phyloP scores from a whole-genome alignment of 2,329 filamentous ascomycete genomes.

The Aschersonia sp. region DNA sequence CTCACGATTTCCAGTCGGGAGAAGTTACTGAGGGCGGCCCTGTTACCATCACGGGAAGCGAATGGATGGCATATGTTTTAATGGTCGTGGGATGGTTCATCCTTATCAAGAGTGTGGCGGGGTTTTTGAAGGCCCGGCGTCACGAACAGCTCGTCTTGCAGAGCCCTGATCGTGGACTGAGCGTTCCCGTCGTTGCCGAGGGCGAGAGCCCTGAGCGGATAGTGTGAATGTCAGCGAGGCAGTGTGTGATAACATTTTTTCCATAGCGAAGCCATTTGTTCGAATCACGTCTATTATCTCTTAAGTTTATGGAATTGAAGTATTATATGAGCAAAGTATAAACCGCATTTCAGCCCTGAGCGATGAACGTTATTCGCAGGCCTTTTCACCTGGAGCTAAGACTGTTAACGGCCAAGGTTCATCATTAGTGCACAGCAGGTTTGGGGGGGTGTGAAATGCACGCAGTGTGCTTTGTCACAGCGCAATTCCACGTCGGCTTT shows the following conservation, averaged over 20 bases:
- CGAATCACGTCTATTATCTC: background rate
- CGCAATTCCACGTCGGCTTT: no score
- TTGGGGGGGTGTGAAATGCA: no score
- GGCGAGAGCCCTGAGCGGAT: conserved; percentile 68
- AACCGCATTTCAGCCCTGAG: no score
- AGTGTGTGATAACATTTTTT: background rate
- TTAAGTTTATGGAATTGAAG: no score
- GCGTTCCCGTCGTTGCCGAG: conserved; percentile 72
- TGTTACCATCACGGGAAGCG: conserved; percentile 52
- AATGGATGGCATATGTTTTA: conserved; percentile 81
- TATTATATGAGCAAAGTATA: no score
- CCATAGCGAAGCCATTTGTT: background rate
- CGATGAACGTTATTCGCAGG: no score
- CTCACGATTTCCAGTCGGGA: conserved; percentile 72
- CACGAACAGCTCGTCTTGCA: conserved; percentile 90
- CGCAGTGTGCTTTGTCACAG: no score
- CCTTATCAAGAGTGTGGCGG: conserved; percentile 80
- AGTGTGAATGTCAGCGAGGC: conserved; percentile 22
- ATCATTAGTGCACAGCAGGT: no score
- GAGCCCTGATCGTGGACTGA: conserved; percentile 77
- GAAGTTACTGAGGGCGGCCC: conserved; percentile 39
- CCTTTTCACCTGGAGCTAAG: no score
- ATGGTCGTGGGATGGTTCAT: conserved; percentile 99
- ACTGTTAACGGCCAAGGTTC: no score
- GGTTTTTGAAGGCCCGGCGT: conserved; percentile 73